A percentile compares a stretch with the other conserved stretches of the same genome.
These are phyloP conservation scores for Rachicladosporium sp. DNA, from an alignment of 2,329 filamentous ascomycete species.

Conservation along the genomic window DNA sequence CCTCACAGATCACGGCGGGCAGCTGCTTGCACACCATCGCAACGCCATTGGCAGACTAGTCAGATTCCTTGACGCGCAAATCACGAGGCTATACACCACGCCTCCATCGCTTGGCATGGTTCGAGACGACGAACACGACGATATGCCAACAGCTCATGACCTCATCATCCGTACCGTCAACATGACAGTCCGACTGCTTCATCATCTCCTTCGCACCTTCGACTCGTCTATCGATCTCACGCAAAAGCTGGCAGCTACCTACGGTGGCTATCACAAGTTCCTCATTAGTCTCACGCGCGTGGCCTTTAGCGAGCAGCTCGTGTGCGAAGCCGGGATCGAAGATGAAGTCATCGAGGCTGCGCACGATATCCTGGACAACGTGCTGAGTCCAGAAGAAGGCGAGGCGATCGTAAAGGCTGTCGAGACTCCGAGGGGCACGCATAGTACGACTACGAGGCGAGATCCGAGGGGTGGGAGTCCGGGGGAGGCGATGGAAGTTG, in stretches of 20 bases:
- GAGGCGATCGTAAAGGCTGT: conserved; percentile 44
- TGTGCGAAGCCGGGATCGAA: conserved; percentile 65
- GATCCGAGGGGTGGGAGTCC: conserved; percentile 2
- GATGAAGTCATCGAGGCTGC: conserved; percentile 70
- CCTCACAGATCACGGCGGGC: conserved; percentile 48
- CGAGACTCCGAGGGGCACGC: conserved; percentile 22
- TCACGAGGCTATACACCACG: conserved; percentile 46
- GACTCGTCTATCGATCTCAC: conserved; percentile 53
- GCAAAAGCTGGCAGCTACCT: conserved; percentile 55
- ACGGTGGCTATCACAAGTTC: conserved; percentile 70
- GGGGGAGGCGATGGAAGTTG: conserved; percentile 3
- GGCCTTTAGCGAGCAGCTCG: conserved; percentile 70
- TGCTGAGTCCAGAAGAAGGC: conserved; percentile 67
- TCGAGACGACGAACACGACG: not conserved
- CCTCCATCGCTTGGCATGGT: conserved; percentile 8
- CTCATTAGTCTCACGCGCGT: conserved; percentile 67
- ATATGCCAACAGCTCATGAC: conserved; percentile 23
- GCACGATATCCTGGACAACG: conserved; percentile 66
- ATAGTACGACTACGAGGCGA: conserved; percentile 1
- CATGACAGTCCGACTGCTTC: conserved; percentile 46
- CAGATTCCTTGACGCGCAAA: conserved; percentile 59
- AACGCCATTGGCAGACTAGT: conserved; percentile 64
- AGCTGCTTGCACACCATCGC: conserved; percentile 55
- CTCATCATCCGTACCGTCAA: conserved; percentile 43
- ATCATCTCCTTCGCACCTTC: conserved; percentile 44